Conservation (phyloP, 305 asterid genomes). For the Fraxinus xanthoxyloides region DNA sequence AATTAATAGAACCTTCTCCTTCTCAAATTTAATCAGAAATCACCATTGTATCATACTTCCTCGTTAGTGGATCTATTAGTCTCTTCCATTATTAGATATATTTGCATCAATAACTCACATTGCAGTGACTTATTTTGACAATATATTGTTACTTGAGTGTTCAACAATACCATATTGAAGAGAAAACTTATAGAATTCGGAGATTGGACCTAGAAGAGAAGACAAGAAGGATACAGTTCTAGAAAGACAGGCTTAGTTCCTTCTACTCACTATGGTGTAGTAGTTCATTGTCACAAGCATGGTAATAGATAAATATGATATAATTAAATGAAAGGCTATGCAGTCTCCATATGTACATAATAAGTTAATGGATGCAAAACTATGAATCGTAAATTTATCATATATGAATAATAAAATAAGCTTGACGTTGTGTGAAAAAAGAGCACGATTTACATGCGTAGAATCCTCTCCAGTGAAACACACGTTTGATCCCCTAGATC, state of each 20-base stretch:
- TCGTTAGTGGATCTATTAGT: background rate
- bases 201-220: slow-evolving; percentile 14
- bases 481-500: background rate
- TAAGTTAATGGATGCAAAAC: background rate
- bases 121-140: background rate
- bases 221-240: background rate
- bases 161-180: background rate
- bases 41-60: background rate
- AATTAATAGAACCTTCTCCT: background rate
- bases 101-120: background rate
- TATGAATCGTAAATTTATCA: background rate
- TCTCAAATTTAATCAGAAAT: background rate
- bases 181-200: slow-evolving; percentile 8
- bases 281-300: slow-evolving; percentile 4
- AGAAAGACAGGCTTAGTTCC: slow-evolving; percentile 6
- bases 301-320: background rate
- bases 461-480: slow-evolving; percentile 13
- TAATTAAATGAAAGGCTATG: background rate
- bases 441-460: background rate
- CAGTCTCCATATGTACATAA: background rate
- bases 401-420: background rate
- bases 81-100: background rate
- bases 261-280: slow-evolving; percentile 5
- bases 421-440: background rate
- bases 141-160: background rate